Percentiles rank a stretch among this genome's conserved stretches.
Evolutionary conservation across 2,329 filamentous ascomycete genomes (phyloP).

Genomic region (Aureobasidium sp.): DNA sequence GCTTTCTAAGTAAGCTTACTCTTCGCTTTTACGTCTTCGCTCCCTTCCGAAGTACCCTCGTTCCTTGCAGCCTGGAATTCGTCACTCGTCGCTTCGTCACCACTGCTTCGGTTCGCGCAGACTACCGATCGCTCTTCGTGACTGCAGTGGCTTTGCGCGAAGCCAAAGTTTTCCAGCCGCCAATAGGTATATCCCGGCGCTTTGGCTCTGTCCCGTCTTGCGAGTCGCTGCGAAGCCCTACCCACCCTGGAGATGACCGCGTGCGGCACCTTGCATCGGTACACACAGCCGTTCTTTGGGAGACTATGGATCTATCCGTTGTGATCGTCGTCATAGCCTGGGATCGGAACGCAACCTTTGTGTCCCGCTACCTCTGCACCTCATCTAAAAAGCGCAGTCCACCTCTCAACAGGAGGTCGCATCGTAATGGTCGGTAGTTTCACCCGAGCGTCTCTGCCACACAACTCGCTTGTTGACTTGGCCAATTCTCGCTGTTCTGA

Average conservation of each 20-base stretch:
- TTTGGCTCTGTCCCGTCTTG: constrained; percentile 6
- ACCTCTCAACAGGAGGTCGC: not conserved
- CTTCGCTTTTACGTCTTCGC: not conserved
- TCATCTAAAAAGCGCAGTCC: constrained; percentile 9
- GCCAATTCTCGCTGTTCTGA: not conserved
- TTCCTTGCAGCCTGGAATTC: not conserved
- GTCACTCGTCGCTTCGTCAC: not conserved
- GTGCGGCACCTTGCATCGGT: constrained; percentile 11
- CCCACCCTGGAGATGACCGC: constrained; percentile 9
- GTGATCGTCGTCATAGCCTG: constrained; percentile 8
- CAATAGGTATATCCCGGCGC: not conserved
- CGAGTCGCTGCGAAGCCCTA: constrained; percentile 4
- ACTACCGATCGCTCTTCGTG: not conserved
- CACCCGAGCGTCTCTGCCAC: not conserved
- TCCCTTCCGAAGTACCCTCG: not conserved
- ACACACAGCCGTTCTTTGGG: constrained; percentile 5
- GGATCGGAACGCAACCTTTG: not conserved
- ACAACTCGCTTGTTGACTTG: not conserved
- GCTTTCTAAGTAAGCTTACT: constrained; percentile 2
- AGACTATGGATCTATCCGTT: constrained; percentile 12
- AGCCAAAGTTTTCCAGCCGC: not conserved
- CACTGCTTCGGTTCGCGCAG: not conserved
- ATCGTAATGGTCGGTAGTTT: not conserved
- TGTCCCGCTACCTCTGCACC: constrained; percentile 3
- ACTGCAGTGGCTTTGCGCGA: constrained; percentile 2